Conservation (phyloP, 2,329 filamentous ascomycete species). For the Hortaea werneckii region DNA sequence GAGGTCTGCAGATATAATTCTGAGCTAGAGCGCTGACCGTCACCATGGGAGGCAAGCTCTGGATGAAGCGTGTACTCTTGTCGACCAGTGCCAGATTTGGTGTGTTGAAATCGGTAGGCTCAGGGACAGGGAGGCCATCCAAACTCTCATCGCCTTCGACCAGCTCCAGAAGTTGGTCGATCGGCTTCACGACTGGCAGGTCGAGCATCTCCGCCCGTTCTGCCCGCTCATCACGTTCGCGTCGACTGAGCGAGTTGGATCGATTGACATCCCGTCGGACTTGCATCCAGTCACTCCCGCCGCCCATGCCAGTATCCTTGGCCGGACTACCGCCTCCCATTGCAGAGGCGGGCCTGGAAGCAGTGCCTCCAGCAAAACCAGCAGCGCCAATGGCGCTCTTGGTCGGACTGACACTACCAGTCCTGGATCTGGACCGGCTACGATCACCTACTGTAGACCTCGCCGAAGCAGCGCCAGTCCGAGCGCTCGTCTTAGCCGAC, state of each 20-base stretch:
- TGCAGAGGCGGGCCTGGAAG: slow-evolving; percentile 18
- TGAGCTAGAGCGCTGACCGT: slow-evolving; percentile 77
- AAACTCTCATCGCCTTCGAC: slow-evolving; percentile 84
- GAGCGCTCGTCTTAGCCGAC: slow-evolving; percentile 71
- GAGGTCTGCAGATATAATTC: slow-evolving; percentile 85
- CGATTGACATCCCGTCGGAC: slow-evolving; percentile 91
- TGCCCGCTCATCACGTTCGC: slow-evolving; percentile 72
- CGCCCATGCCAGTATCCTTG: slow-evolving; percentile 60
- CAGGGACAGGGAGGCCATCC: slow-evolving; percentile 70
- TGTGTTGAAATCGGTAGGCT: slow-evolving; percentile 69
- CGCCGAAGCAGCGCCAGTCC: slow-evolving; percentile 70
- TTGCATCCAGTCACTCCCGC: slow-evolving; percentile 83
- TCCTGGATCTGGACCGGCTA: slow-evolving; percentile 23
- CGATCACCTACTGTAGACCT: slow-evolving; percentile 67
- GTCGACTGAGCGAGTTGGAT: slow-evolving; percentile 83
- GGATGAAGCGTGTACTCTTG: slow-evolving; percentile 85
- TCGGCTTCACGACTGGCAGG: slow-evolving; percentile 73
- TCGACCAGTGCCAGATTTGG: slow-evolving; percentile 72
- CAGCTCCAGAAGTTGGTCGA: slow-evolving; percentile 76
- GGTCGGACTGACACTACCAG: slow-evolving; percentile 32
- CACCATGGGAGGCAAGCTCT: slow-evolving; percentile 66
- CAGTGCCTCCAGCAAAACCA: slow-evolving; percentile 43
- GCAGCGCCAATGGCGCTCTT: slow-evolving; percentile 42
- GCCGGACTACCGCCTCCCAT: slow-evolving; percentile 31
- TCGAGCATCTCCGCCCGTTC: slow-evolving; percentile 95